Evolutionary conservation across 2,329 filamentous ascomycete genomes (phyloP).

Genomic region (Xylariaceae sp.): DNA sequence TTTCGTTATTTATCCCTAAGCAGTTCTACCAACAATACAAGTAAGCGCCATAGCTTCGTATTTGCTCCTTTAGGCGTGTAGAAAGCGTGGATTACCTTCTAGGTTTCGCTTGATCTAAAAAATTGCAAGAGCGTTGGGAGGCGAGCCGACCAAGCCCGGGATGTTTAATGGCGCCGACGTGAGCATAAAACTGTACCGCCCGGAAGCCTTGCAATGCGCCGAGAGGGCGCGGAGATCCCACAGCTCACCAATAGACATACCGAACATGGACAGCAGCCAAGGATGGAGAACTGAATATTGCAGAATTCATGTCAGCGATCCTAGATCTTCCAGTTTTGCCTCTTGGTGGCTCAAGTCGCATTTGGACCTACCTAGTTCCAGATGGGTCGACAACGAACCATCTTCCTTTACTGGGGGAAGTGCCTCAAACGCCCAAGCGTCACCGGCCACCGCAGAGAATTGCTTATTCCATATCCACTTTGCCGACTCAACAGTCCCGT

Average conservation of each 20-base stretch:
- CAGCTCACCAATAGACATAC: conserved; percentile 61
- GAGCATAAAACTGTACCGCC: conserved; percentile 66
- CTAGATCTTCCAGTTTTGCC: neutral
- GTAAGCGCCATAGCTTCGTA: too few species aligned
- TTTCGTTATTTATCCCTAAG: too few species aligned
- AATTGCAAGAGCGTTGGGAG: conserved; percentile 56
- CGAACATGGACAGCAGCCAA: conserved; percentile 57
- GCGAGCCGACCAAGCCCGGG: conserved; percentile 56
- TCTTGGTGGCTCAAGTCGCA: too few species aligned
- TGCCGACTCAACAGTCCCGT: conserved; percentile 57
- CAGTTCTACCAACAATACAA: too few species aligned
- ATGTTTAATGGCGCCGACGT: conserved; percentile 65
- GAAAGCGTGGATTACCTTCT: too few species aligned
- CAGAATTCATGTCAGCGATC: conserved; percentile 8
- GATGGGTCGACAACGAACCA: conserved; percentile 41
- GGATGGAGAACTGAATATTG: conserved; percentile 49
- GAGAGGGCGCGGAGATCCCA: conserved; percentile 61
- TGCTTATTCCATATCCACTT: conserved; percentile 74
- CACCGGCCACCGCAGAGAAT: conserved; percentile 69
- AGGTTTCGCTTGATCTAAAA: conserved; percentile 39
- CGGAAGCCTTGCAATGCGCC: conserved; percentile 56
- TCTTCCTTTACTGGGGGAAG: conserved; percentile 59
- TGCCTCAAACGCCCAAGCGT: conserved; percentile 68
- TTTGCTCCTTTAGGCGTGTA: too few species aligned
- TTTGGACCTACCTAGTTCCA: conserved; percentile 46